Base-by-base conservation (phyloP, 371 early-diverging fungal genomes). In the Zopfochytrium polystomum region DNA sequence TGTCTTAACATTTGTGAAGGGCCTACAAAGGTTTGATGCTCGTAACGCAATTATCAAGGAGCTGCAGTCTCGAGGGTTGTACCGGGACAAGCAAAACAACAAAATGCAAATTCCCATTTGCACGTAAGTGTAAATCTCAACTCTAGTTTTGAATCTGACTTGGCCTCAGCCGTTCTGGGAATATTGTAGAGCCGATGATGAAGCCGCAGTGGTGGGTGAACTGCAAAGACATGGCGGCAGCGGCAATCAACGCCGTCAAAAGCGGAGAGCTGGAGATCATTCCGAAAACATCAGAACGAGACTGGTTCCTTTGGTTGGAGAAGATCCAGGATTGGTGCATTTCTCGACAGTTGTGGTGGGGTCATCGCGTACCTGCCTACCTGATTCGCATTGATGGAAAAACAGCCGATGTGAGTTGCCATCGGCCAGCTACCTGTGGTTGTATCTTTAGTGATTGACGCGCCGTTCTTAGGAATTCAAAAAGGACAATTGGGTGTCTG, bases 291-390 rank as follows among this genome's bases (percentile, higher is more conserved):
- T 90, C 93, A 5, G 92, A 95, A 70, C 88, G 83, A 60, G 95
- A 93, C 44, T 99, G 94, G 95, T 92, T 91, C 86, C 80, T 86
- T 58, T 99, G 99, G 99, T 83, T 99, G 63, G 90, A 85, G 46
- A 92, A 93, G 78, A 93, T 94, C 64, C 90, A 93, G 67, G 96
- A 96, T 74, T 99, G 99, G 99, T 99, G 97, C 74, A 89, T 96
- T 53, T 96, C 96, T 6, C 91, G 99, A 67, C 99, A 99, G 82
- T 81, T 99, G 51, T 99, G 99, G 99, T 99, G 99, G 99, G 99
- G 99, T 42, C 99, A 99, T 74, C 88, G 94, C 72, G 83, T 98
- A 20, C 99, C 99, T 44, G 99, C 98, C 2, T 99, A 98, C 82
- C 90, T 89, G 66, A 87, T 97, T 64, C 75, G 77, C n/a, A 77